phyloP scores from a whole-genome alignment of 1,284 basidiomycete species.

The Blastosporella zonata region DNA sequence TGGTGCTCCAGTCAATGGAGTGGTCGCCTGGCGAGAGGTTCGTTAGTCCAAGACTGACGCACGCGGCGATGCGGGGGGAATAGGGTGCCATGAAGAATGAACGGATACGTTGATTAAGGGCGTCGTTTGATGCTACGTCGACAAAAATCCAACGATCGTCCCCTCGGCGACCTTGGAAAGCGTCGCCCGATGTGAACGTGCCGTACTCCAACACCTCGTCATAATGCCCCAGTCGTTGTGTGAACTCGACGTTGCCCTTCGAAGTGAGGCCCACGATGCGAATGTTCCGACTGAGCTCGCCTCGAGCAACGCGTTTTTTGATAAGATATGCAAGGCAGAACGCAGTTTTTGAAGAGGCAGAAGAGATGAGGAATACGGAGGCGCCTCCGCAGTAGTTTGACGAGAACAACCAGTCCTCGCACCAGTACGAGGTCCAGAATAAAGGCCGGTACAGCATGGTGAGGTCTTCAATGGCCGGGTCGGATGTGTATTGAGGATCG shows the following conservation, averaged over 20 bases:
- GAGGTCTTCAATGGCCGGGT: conserved; percentile 47
- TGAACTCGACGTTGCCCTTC: conserved; percentile 50
- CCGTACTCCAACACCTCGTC: conserved; percentile 53
- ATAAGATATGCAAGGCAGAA: conserved; percentile 61
- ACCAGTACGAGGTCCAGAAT: conserved; percentile 71
- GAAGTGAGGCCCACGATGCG: conserved; percentile 59
- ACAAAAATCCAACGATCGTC: conserved; percentile 48
- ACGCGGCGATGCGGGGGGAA: conserved; percentile 35
- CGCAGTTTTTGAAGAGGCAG: conserved; percentile 65
- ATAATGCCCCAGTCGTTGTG: conserved; percentile 48
- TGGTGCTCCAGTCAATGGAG: conserved; percentile 35
- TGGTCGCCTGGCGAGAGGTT: conserved; percentile 42
- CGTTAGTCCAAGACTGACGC: conserved; percentile 51
- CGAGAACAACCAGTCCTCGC: conserved; percentile 59
- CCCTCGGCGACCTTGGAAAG: conserved; percentile 22
- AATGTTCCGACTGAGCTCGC: conserved; percentile 23
- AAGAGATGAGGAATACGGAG: conserved; percentile 50
- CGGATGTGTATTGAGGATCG: conserved; percentile 51
- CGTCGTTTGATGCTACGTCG: conserved; percentile 58
- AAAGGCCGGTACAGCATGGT: conserved; percentile 65
- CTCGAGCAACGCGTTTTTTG: conserved; percentile 37
- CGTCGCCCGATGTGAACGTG: conserved; percentile 30
- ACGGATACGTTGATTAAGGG: conserved; percentile 43
- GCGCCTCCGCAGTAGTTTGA: conserved; percentile 46
- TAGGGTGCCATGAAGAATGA: conserved; percentile 36